Conservation (phyloP, 495 filamentous ascomycete species). For the Daldinia childiae region DNA sequence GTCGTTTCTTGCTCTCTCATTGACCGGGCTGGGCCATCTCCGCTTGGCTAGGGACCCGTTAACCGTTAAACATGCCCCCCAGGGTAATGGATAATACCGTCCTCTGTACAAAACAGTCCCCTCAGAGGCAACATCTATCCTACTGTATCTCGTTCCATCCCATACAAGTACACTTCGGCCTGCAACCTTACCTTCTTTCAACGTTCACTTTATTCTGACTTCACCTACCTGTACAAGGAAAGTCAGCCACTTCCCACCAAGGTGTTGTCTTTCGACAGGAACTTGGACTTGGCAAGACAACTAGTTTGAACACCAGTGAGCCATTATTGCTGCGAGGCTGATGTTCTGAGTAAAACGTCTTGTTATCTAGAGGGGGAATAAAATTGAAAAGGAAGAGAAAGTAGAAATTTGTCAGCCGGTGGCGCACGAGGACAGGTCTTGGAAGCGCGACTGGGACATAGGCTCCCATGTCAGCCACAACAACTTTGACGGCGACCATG, state of each 20-base stretch:
- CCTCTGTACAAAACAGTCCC: slow-evolving; percentile 61
- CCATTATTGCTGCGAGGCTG: slow-evolving; percentile 30
- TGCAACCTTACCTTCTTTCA: slow-evolving; percentile 54
- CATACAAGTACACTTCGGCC: slow-evolving; percentile 61
- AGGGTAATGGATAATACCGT: slow-evolving; percentile 57
- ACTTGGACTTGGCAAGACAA: slow-evolving; percentile 32
- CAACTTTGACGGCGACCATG: slow-evolving; percentile 63
- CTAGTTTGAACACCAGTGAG: slow-evolving; percentile 34
- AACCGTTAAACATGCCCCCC: slow-evolving; percentile 54
- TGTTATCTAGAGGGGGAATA: slow-evolving; percentile 28
- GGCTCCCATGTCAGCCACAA: slow-evolving; percentile 63
- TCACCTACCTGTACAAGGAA: slow-evolving; percentile 49
- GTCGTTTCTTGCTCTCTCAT: slow-evolving; percentile 48
- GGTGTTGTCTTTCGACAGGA: slow-evolving; percentile 36
- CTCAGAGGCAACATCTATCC: slow-evolving; percentile 55
- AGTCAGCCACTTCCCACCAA: slow-evolving; percentile 25
- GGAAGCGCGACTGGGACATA: slow-evolving; percentile 48
- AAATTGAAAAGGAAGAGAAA: slow-evolving; percentile 18
- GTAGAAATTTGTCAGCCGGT: slow-evolving; percentile 33
- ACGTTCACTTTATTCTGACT: slow-evolving; percentile 53
- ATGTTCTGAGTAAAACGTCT: slow-evolving; percentile 36
- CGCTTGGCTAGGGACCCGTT: slow-evolving; percentile 51
- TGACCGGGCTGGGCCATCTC: slow-evolving; percentile 49
- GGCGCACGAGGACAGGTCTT: slow-evolving; percentile 37
- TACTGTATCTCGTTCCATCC: slow-evolving; percentile 53